These are phyloP conservation scores for Hypericum androsaemum DNA, from an alignment of 345 rosid species.

Conservation along the genomic window DNA sequence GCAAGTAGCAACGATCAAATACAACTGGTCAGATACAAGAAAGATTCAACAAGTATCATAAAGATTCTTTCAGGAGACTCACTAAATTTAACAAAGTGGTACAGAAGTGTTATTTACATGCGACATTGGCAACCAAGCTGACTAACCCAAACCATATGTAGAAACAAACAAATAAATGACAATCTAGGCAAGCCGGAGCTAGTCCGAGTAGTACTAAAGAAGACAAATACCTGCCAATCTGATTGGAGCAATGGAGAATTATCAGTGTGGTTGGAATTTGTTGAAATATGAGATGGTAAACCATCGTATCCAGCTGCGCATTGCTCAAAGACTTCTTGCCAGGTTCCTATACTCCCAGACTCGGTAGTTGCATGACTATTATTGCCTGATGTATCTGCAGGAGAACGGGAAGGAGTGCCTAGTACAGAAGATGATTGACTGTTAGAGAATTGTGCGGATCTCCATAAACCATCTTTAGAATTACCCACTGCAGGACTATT, in stretches of 20 bases:
- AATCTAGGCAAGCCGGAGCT: too few relatives aligned
- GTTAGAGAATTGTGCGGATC: constrained; percentile 9
- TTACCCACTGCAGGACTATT: constrained; percentile 20
- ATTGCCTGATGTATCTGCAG: constrained; percentile 27
- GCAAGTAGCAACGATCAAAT: too few relatives aligned
- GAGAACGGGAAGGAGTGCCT: constrained; percentile 23
- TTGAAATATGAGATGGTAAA: constrained; percentile 27
- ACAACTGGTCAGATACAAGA: too few relatives aligned
- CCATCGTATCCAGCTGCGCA: constrained; percentile 29
- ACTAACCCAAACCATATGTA: too few relatives aligned
- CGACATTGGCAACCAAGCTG: too few relatives aligned
- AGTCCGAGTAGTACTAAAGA: background rate
- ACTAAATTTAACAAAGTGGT: too few relatives aligned
- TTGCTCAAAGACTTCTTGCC: constrained; percentile 54
- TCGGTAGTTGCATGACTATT: constrained; percentile 18
- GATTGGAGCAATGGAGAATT: constrained; percentile 36
- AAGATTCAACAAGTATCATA: too few relatives aligned
- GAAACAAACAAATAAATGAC: too few relatives aligned
- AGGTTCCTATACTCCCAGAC: constrained; percentile 46
- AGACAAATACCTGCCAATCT: constrained; percentile 55
- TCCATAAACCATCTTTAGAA: constrained; percentile 19
- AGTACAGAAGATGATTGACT: constrained; percentile 30
- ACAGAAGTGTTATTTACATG: too few relatives aligned
- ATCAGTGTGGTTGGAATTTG: constrained; percentile 24
- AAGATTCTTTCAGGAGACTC: too few relatives aligned